Conservation (phyloP, 139 green algal species). For the Gonium pectorale region DNA sequence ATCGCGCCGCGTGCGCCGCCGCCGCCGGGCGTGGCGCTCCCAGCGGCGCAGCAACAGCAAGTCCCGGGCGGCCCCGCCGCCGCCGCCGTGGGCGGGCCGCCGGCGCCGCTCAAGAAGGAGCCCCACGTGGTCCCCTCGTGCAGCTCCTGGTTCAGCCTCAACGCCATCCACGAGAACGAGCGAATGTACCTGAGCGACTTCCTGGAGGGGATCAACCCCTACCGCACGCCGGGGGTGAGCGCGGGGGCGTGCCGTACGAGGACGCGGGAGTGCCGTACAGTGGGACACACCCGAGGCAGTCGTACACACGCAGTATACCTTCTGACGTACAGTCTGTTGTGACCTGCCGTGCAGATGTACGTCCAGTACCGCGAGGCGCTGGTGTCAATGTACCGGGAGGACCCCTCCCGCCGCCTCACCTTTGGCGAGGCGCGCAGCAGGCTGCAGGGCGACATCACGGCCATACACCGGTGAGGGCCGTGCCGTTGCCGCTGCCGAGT, state of each 20-base stretch:
- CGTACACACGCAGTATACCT: too few species aligned
- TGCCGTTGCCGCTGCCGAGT: too few species aligned
- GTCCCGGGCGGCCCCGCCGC: neutral
- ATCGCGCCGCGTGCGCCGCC: conserved; percentile 5
- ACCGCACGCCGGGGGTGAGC: conserved; percentile 48
- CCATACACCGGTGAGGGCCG: conserved; percentile 60
- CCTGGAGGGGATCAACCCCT: conserved; percentile 56
- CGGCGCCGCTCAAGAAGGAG: conserved; percentile 3
- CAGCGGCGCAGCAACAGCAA: conserved; percentile 4
- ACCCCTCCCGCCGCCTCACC: conserved; percentile 63
- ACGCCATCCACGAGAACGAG: conserved; percentile 69
- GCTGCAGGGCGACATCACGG: conserved; percentile 74
- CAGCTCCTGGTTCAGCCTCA: conserved; percentile 70
- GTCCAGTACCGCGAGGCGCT: conserved; percentile 78
- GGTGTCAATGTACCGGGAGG: conserved; percentile 78
- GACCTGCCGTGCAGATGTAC: conserved; percentile 62
- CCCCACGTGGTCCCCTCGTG: conserved; percentile 58
- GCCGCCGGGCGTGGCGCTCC: neutral
- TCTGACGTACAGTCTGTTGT: too few species aligned
- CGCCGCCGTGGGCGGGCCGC: neutral
- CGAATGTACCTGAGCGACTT: conserved; percentile 64
- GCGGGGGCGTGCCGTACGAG: too few species aligned
- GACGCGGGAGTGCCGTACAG: too few species aligned
- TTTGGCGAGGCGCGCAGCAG: conserved; percentile 70
- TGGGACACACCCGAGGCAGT: too few species aligned